Base-by-base conservation (phyloP, 225 moss, liverwort and hornwort species). In the Bryum argenteum region DNA sequence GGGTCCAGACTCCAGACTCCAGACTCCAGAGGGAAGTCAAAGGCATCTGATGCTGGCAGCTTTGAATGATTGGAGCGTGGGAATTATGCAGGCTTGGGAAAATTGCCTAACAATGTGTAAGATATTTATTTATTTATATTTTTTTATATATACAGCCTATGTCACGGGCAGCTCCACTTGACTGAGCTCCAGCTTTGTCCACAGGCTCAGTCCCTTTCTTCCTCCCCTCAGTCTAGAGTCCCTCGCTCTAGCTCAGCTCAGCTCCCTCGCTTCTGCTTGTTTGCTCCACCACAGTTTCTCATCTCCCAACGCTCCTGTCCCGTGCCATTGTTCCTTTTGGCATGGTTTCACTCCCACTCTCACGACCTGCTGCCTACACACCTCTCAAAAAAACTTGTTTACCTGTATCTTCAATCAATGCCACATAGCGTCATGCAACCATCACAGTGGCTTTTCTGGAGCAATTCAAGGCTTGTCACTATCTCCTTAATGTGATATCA, bases 31-130 rank as follows among this genome's bases (percentile, higher is more conserved):
- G 66, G 0, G 19, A 80, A 76, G 80, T 80, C 80, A 80, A 80
- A 76, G 80, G 80, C 76, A 76, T 76, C 67, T 67, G 67, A 39
- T 71, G 67, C 70, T 66, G 62, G 67, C 71, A 62, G 76, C 80
- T 76, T 67, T 76, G 80, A 80, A 76, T 80, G 80, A 76, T 80
- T 80, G 80, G 80, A 51, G 80, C 48, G 42, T 80, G 80, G 63
- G 76, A 80, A 65, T 20, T 54, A 75, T 54, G 45, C 59, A 66
- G 26, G 19, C 50, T 41, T 43, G 58, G 16, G 3, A 14, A 48
- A 65, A 21, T 53, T 0, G 8, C n/a, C 28, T 60, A 1, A n/a
- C n/a, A n/a, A n/a, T n/a, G n/a, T 8, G n/a, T 16, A 3, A 33
- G 17, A 4, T n/a, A n/a, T n/a, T n/a, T n/a, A n/a, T n/a, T n/a